Evolutionary conservation across 208 protist genomes (phyloP).

Genomic region (Phytomonas francai): DNA sequence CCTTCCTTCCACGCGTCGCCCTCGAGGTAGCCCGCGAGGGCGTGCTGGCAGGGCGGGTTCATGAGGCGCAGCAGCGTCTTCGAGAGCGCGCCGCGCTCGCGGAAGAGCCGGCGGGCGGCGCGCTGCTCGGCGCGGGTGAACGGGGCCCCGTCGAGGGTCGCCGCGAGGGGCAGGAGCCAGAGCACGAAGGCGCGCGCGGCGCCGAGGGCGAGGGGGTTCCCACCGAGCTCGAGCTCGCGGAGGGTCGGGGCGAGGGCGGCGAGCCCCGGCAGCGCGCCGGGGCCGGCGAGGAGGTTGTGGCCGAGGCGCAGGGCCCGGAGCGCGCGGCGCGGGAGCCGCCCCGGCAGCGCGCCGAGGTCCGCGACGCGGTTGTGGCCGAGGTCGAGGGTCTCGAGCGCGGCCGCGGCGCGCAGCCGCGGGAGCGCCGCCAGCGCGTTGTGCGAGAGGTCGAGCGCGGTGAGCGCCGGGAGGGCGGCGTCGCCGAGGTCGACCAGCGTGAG

Average conservation of each 20-base stretch:
- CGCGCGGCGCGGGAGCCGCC: constrained; percentile 45
- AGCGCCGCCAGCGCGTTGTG: constrained; percentile 79
- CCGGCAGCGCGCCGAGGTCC: constrained; percentile 33
- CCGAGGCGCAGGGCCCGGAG: constrained; percentile 42
- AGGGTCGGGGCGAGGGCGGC: constrained; percentile 57
- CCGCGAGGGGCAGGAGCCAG: constrained; percentile 52
- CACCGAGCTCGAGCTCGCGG: constrained; percentile 31
- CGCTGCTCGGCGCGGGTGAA: constrained; percentile 38
- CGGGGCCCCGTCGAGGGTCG: constrained; percentile 35
- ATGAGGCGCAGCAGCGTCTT: constrained; percentile 40
- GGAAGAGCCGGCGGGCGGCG: constrained; percentile 47
- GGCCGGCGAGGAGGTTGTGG: constrained; percentile 32
- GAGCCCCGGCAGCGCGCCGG: constrained; percentile 38
- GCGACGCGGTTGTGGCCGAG: constrained; percentile 71
- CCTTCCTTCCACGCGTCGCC: constrained; percentile 14
- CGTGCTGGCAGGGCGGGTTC: constrained; percentile 39
- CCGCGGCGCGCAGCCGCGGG: constrained; percentile 64
- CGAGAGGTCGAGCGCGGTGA: constrained; percentile 51
- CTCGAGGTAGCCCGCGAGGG: constrained; percentile 55
- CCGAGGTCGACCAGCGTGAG: constrained; percentile 51
- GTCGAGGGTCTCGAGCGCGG: constrained; percentile 50
- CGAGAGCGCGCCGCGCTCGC: constrained; percentile 37
- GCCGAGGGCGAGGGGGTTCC: constrained; percentile 35
- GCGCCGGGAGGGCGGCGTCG: constrained; percentile 17
- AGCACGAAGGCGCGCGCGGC: constrained; percentile 58